Evolutionary conservation across 371 early-diverging fungal genomes (phyloP).

Genomic region (Mortierella sp.): DNA sequence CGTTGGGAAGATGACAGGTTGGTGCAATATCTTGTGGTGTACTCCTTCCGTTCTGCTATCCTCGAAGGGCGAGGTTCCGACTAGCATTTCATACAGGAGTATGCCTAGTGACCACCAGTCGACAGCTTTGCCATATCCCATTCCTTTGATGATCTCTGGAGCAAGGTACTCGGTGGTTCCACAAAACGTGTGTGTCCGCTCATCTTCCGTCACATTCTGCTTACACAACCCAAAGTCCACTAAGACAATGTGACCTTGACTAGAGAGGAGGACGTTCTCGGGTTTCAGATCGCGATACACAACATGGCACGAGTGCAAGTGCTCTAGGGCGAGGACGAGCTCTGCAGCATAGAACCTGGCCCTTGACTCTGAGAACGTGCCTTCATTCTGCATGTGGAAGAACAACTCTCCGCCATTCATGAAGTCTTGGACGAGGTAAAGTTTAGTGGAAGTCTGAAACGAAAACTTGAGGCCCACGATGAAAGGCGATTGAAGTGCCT

Average conservation of each 20-base stretch:
- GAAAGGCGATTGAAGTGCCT: slow-evolving; percentile 66
- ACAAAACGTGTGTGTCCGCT: slow-evolving; percentile 75
- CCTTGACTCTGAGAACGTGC: slow-evolving; percentile 63
- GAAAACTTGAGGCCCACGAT: slow-evolving; percentile 73
- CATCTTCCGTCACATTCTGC: slow-evolving; percentile 67
- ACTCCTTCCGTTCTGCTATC: slow-evolving; percentile 59
- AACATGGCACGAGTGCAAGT: slow-evolving; percentile 71
- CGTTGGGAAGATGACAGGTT: slow-evolving; percentile 64
- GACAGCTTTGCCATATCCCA: slow-evolving; percentile 70
- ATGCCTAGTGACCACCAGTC: slow-evolving; percentile 91
- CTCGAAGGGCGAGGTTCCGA: slow-evolving; percentile 75
- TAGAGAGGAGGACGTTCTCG: slow-evolving; percentile 68
- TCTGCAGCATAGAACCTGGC: slow-evolving; percentile 76
- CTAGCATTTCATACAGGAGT: slow-evolving; percentile 77
- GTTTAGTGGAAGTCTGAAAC: slow-evolving; percentile 72
- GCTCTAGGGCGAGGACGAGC: slow-evolving; percentile 71
- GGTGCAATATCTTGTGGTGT: slow-evolving; percentile 69
- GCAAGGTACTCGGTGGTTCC: slow-evolving; percentile 79
- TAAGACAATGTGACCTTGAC: slow-evolving; percentile 76
- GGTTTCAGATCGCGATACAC: slow-evolving; percentile 75
- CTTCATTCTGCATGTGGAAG: slow-evolving; percentile 67
- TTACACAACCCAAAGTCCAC: slow-evolving; percentile 86
- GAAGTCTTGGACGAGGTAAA: slow-evolving; percentile 80
- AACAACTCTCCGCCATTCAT: slow-evolving; percentile 83
- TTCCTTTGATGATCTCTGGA: slow-evolving; percentile 72